Evolutionary conservation across 306 rosid species (phyloP).

Genomic region (Gastrolobium bilobum): DNA sequence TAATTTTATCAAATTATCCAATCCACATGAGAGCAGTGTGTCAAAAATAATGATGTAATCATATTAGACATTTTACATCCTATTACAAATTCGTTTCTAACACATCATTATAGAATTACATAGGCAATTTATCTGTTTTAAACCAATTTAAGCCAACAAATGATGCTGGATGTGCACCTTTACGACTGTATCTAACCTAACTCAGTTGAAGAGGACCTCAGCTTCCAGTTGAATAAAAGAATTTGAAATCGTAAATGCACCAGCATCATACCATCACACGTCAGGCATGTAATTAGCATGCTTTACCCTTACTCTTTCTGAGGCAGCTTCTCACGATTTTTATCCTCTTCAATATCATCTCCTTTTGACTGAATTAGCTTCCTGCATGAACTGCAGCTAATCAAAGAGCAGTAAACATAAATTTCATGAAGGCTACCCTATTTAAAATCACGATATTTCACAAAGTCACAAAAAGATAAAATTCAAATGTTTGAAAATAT

Average conservation of each 20-base stretch:
- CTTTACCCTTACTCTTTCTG: constrained; percentile 19
- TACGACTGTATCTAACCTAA: constrained; percentile 19
- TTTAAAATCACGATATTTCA: constrained; percentile 31
- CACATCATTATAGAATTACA: constrained; percentile 41
- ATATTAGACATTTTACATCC: background rate
- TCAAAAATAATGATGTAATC: constrained; percentile 25
- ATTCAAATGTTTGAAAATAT: constrained; percentile 6
- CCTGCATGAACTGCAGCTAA: constrained; percentile 39
- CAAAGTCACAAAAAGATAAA: constrained; percentile 22
- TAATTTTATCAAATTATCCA: constrained; percentile 38
- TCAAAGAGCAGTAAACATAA: constrained; percentile 29
- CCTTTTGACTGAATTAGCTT: constrained; percentile 18
- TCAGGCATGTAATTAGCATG: constrained; percentile 29
- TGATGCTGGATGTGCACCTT: constrained; percentile 7
- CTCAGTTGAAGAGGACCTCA: constrained; percentile 15
- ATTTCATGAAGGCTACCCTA: background rate
- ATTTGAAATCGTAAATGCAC: constrained; percentile 42
- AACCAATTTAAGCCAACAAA: constrained; percentile 41
- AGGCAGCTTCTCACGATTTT: constrained; percentile 45
- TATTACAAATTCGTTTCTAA: constrained; percentile 30
- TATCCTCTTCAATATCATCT: constrained; percentile 13
- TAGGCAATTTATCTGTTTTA: constrained; percentile 18
- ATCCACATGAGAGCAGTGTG: constrained; percentile 12
- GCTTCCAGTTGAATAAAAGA: constrained; percentile 40
- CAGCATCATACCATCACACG: constrained; percentile 40